phyloP scores from a whole-genome alignment of 139 green algal genomes.

The Tetraselmis chui region DNA sequence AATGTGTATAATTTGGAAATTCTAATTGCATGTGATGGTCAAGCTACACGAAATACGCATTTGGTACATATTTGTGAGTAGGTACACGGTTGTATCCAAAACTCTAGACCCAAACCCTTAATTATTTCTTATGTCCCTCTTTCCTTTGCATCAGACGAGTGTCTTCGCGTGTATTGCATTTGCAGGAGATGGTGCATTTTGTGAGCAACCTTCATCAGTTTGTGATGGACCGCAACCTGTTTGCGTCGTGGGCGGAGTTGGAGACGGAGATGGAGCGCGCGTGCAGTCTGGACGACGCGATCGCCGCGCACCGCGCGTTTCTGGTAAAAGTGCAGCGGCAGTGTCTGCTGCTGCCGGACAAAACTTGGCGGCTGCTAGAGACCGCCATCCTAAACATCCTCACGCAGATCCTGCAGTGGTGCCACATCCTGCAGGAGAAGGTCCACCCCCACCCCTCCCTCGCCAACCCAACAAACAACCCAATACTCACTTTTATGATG shows the following conservation, averaged over 20 bases:
- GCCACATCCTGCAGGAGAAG: not conserved
- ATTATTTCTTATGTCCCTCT: no score
- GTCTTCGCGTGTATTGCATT: no score
- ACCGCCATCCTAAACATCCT: slow-evolving; percentile 16
- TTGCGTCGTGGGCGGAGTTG: slow-evolving; percentile 13
- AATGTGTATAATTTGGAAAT: no score
- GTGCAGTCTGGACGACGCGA: slow-evolving; percentile 25
- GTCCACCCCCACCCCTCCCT: not conserved
- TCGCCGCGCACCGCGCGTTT: slow-evolving; percentile 14
- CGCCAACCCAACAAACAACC: no score
- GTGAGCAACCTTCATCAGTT: slow-evolving; percentile 26
- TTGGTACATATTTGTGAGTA: no score
- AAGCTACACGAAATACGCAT: no score
- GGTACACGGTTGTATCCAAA: no score
- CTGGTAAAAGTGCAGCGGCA: slow-evolving; percentile 6
- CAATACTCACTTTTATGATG: no score
- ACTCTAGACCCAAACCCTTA: no score
- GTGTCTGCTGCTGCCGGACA: slow-evolving; percentile 19
- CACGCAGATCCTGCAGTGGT: slow-evolving; percentile 2
- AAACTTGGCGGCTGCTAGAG: slow-evolving; percentile 17
- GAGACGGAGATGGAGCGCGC: slow-evolving; percentile 16
- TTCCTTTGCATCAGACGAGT: no score
- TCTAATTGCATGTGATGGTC: no score
- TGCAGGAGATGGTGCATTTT: slow-evolving; percentile 32
- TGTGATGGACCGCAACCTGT: slow-evolving; percentile 22